Base-by-base conservation (phyloP, 306 rosid genomes). In the Echinosophora koreensis region DNA sequence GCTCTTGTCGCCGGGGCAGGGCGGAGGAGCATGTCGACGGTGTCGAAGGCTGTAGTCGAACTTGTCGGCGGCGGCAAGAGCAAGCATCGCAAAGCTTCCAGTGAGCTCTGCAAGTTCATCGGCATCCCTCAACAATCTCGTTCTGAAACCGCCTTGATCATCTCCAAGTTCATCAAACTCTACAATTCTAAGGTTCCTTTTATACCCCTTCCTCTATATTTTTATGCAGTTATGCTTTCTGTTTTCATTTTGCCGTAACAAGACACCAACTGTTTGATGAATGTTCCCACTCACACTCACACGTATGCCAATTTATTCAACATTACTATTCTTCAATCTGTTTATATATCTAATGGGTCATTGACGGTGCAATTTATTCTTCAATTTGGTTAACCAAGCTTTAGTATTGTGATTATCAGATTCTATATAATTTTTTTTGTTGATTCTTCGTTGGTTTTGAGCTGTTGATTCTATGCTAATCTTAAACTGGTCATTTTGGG, bases 161-260 rank as follows among this genome's bases (percentile, higher is more conserved):
- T 88, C 51, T 83, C 93, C 49, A 88, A 73, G 80, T 90, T 90
- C 74, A 86, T 90, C 78, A 88, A 88, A 65, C 86, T 86, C 86
- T 66, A 83, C 83, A 87, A 64, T 76, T 60, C n/a, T 69, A 69
- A 70, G 89, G 91, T 86, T 71, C 6, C 5, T 4, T 1, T 35
- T 59, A 37, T 72, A 8, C 54, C 34, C 55, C 37, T 22, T 5
- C 28, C 4, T 4, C 16, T 27, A 28, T 22, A 22, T 22, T 22
- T 22, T 58, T 13, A 2, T 13, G 0, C 0, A 4, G 18, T 41
- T 34, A 22, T 18, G 38, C 10, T 27, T 5, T 4, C 9, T 37
- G 22, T 16, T 32, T 38, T 38, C 37, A 55, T 52, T 54, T 5
- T 15, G 8, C 5, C 0, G 46, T 32, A 34, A 17, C 37, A 1